Base-by-base conservation (phyloP, 179 eudicot species). In the Drosera spatulata region DNA sequence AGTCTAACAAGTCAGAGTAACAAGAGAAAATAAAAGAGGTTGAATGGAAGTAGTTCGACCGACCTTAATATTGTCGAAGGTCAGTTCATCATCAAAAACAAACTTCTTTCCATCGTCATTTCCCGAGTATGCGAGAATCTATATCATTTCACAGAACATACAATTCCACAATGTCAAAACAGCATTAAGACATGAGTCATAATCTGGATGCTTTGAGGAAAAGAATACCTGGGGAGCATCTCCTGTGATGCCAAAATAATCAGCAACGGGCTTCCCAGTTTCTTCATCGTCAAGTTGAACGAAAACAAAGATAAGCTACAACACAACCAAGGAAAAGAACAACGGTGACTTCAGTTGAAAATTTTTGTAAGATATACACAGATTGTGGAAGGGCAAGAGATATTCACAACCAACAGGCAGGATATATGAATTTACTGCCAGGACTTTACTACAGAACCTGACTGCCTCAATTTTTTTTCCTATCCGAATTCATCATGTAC, bases 91-190 rank as follows among this genome's bases (percentile, higher is more conserved):
- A 14, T 80, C 78, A 66, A 77, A 55, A 44, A 82, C 13, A 58
- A 57, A 91, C 70, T 91, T 91, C 66, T 56, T 77, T 43, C 78
- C 61, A 64, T 84, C 89, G 44, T 71, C 84, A 66, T 67, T 75
- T 43, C 80, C 95, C 9, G 81, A 61, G 66, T 74, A 88, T 61
- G 84, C 96, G 71, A 91, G 62, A 61, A 91, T 80, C 98, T 91
- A 52, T 22, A 22, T 22, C 33, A 22, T 0, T 22, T 22, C 33
- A 22, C 33, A 22, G 0, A 22, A 22, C 33, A 22, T 22, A 22
- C 33, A 22, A 22, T 22, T 22, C 33, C 33, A 22, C 1, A 22
- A 22, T 22, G 33, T 22, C 33, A 22, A 22, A 22, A 22, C 33
- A 7, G 14, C 43, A 56, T 13, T 22, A 37, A 45, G 22, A 22